Conservation (phyloP, 345 rosid species). For the Mallotus nudiflorus region DNA sequence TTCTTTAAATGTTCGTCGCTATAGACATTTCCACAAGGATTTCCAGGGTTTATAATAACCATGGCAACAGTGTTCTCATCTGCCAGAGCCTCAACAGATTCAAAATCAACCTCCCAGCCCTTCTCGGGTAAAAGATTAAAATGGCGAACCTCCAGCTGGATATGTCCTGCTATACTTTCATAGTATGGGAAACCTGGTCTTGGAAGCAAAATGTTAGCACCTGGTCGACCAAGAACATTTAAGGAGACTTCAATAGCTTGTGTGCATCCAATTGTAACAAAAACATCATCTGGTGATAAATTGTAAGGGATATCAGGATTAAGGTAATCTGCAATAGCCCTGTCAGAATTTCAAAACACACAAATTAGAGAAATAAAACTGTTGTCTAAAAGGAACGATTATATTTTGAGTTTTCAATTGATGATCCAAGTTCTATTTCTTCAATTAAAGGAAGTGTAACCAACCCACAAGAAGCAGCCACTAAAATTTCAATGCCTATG, state of each 20-base stretch:
- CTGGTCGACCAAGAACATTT: slow-evolving; percentile 29
- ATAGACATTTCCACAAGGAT: slow-evolving; percentile 58
- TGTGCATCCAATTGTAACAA: slow-evolving; percentile 28
- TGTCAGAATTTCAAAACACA: background rate
- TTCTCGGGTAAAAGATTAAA: slow-evolving; percentile 37
- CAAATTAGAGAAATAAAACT: background rate
- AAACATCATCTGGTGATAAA: slow-evolving; percentile 34
- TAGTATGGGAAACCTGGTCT: slow-evolving; percentile 39
- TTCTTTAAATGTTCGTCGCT: slow-evolving; percentile 41
- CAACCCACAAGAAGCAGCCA: too few species aligned
- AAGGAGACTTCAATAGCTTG: slow-evolving; percentile 30
- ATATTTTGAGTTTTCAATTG: too few species aligned
- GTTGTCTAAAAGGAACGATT: too few species aligned
- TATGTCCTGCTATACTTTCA: slow-evolving; percentile 16
- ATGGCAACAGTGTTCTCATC: slow-evolving; percentile 33
- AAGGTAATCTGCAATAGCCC: slow-evolving; percentile 40
- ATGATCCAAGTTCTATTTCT: too few species aligned
- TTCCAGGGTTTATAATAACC: slow-evolving; percentile 45
- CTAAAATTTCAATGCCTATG: too few species aligned
- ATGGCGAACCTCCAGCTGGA: slow-evolving; percentile 29
- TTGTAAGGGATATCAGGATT: slow-evolving; percentile 27
- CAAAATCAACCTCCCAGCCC: slow-evolving; percentile 43
- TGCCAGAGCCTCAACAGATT: slow-evolving; percentile 26
- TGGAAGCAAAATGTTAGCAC: slow-evolving; percentile 36
- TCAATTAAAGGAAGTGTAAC: too few species aligned